A percentile compares a stretch with the other conserved stretches of the same genome.
Evolutionary conservation across 805 yeast genomes (phyloP).

Genomic region (Metschnikowia chrysomelidarum): DNA sequence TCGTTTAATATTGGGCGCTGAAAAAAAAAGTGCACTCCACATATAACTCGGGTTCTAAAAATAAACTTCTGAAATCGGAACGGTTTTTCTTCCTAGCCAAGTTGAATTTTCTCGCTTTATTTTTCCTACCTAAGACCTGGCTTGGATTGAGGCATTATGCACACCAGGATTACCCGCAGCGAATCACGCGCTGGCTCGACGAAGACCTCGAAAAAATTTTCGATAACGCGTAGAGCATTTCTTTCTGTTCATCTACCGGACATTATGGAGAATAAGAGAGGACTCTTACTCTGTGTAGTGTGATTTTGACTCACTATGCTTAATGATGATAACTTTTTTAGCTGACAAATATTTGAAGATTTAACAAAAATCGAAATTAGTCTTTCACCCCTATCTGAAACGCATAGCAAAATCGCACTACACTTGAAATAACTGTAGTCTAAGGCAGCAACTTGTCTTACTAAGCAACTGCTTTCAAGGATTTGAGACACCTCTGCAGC

Average conservation of each 20-base stretch:
- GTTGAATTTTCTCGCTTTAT: background rate
- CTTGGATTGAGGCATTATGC: background rate
- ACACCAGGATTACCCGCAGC: slow-evolving; percentile 6
- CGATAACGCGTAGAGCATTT: background rate
- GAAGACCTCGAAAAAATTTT: background rate
- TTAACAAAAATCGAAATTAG: slow-evolving; percentile 19
- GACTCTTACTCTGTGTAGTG: slow-evolving; percentile 17
- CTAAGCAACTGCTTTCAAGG: too few species aligned
- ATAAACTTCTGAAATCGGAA: too few species aligned
- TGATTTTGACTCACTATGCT: slow-evolving; percentile 13
- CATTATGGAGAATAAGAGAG: slow-evolving; percentile 16
- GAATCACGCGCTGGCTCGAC: background rate
- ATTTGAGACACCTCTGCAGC: too few species aligned
- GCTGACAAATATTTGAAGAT: slow-evolving; percentile 20
- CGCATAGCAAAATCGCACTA: slow-evolving; percentile 10
- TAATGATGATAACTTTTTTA: slow-evolving; percentile 18
- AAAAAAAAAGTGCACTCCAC: too few species aligned
- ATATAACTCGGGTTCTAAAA: too few species aligned
- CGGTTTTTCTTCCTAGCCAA: too few species aligned
- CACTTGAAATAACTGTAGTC: too few species aligned
- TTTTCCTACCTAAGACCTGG: background rate
- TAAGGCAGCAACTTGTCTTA: too few species aligned
- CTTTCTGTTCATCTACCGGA: background rate
- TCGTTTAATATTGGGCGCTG: too few species aligned
- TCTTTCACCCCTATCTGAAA: slow-evolving; percentile 28